Evolutionary conservation across 306 rosid genomes (phyloP), one percentile per base, ranked within the genome.

Genomic region (Cucurbita maxima): DNA sequence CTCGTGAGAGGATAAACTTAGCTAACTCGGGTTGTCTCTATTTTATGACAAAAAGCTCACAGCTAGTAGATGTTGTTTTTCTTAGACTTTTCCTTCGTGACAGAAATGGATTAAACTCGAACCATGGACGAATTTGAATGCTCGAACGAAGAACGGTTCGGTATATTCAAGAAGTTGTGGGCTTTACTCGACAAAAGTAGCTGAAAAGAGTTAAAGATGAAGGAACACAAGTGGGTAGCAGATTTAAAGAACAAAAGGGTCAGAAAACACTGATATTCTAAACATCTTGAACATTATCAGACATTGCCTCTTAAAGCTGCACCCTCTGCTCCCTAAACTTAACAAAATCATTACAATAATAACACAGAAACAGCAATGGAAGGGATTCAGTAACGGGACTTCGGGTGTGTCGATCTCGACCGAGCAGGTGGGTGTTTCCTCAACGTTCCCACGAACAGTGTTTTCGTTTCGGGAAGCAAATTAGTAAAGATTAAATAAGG

Each of bases 401-500:
- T 62, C 0, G 22, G 22, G 14, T 38, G 69, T 57, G 8, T 41
- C 5, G 71, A 63, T 60, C 72, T 43, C n/a, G 3, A 66, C 72
- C 53, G 53, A 8, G 72, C 30, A 66, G 53, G 72, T 66, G 72
- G 54, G 7, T 19, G 72, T 53, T 72, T 72, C 38, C 51, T 72
- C 9, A 54, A 54, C 30, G 37, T 20, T 52, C 7, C 62, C 51
- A 71, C 62, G 50, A 9, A 8, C 6, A n/a, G 40, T 30, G 8
- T 58, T 30, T 71, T 30, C 47, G 4, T 71, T 16, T 48, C 16
- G 30, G 59, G 40, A 71, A 34, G 62, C 37, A 71, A 71, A n/a
- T 71, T 53, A 34, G 75, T 51, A 52, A 52, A 58, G 54, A 73
- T 76, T 84, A 81, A 72, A 37, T 58, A 79, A 52, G 91, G 85